phyloP scores from a whole-genome alignment of 2,329 filamentous ascomycete genomes.

The Pseudocercospora fijiensis region DNA sequence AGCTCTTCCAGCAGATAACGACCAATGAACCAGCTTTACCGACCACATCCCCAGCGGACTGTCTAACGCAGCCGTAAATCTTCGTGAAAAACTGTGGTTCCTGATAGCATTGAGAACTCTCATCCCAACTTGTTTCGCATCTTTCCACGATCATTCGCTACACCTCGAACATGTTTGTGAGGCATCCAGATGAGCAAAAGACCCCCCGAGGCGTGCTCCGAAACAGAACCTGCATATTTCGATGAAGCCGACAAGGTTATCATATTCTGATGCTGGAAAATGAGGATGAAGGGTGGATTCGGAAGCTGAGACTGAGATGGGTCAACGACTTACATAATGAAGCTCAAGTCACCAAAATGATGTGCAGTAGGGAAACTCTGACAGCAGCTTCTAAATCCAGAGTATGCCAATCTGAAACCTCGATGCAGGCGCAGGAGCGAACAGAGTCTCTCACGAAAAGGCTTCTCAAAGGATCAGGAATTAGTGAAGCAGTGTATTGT shows the following conservation, averaged over 20 bases:
- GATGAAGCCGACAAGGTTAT: not conserved
- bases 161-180: not conserved
- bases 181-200: not conserved
- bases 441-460: not conserved
- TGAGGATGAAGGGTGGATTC: not conserved
- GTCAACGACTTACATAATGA: not conserved
- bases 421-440: not conserved
- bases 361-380: not conserved
- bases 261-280: not conserved
- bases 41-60: not conserved
- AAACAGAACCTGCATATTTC: not conserved
- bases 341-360: not conserved
- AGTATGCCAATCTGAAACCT: not conserved
- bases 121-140: not conserved
- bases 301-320: not conserved
- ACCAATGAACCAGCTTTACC: not conserved
- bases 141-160: not conserved
- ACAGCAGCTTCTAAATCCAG: not conserved
- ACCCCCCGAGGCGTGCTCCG: not conserved
- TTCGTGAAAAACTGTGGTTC: not conserved
- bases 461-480: constrained; percentile 25
- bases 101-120: not conserved
- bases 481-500: constrained; percentile 34
- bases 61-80: not conserved
- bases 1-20: not conserved